Percentiles rank a stretch among this genome's conserved stretches.
These are phyloP conservation scores for Leptodermis oblonga DNA, from an alignment of 257 asterid genomes.

Conservation along the genomic window DNA sequence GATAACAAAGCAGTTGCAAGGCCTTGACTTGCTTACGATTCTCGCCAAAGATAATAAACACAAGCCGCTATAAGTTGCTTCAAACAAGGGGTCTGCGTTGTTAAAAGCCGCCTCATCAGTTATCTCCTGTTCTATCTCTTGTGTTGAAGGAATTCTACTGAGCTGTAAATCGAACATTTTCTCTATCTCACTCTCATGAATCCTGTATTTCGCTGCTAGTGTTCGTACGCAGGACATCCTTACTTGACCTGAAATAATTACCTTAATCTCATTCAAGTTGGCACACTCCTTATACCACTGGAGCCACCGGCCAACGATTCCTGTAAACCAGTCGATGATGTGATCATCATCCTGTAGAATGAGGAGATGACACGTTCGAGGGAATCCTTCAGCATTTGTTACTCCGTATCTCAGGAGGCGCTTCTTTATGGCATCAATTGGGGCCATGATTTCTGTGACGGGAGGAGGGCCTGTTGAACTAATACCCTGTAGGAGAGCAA, in stretches of 20 bases:
- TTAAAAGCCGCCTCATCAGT: conserved; percentile 24
- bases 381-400: conserved; percentile 50
- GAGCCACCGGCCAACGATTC: conserved; percentile 68
- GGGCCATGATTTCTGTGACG: conserved; percentile 55
- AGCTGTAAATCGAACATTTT: background rate
- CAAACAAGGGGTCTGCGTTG: conserved; percentile 43
- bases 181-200: conserved; percentile 39
- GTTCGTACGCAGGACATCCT: conserved; percentile 81
- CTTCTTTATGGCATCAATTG: conserved; percentile 47
- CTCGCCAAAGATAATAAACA: conserved; percentile 70
- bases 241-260: conserved; percentile 53
- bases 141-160: conserved; percentile 46
- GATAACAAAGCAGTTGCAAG: conserved; percentile 69
- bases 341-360: conserved; percentile 62
- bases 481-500: conserved; percentile 54
- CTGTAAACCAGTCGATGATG: conserved; percentile 79
- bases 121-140: conserved; percentile 64
- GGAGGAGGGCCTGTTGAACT: conserved; percentile 25
- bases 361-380: conserved; percentile 55
- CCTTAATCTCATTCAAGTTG: conserved; percentile 64
- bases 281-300: conserved; percentile 69
- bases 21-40: conserved; percentile 61
- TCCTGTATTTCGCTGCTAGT: conserved; percentile 69
- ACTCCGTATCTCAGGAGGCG: conserved; percentile 76
- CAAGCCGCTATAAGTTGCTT: conserved; percentile 57